A percentile compares a stretch with the other conserved stretches of the same genome.
Conservation (phyloP, 2,329 filamentous ascomycete species). For the Fusarium brevicatenulatum region DNA sequence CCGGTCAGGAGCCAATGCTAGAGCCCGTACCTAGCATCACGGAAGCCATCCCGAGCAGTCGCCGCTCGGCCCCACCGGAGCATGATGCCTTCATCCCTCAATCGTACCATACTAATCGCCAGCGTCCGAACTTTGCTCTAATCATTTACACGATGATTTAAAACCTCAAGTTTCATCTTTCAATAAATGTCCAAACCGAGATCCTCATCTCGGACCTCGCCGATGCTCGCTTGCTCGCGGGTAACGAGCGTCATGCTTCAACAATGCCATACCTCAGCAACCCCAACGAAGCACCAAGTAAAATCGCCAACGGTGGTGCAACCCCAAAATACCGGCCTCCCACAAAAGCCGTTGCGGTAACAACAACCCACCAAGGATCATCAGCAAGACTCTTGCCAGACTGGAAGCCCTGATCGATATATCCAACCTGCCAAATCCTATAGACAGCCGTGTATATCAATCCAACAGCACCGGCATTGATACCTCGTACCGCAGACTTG, state of each 20-base stretch:
- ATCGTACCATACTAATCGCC: neutral
- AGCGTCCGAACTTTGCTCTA: fast-evolving
- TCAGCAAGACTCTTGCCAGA: conserved; percentile 63
- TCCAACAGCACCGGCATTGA: conserved; percentile 70
- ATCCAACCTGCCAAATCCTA: conserved; percentile 70
- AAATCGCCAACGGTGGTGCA: neutral
- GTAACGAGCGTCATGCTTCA: fast-evolving
- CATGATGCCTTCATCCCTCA: neutral
- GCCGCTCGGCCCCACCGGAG: neutral
- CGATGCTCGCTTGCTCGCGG: fast-evolving
- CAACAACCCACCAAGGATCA: conserved; percentile 73
- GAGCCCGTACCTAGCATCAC: neutral
- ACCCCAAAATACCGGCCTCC: conserved; percentile 6
- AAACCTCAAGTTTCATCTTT: neutral
- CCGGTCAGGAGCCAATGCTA: neutral
- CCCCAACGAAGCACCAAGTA: conserved; percentile 11
- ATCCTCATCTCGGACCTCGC: fast-evolving
- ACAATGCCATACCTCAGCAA: conserved; percentile 14
- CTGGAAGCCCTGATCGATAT: conserved; percentile 59
- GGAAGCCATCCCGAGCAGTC: conserved; percentile 14
- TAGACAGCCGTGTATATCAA: conserved; percentile 73
- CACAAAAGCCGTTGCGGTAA: conserved; percentile 55
- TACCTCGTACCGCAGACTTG: conserved; percentile 60
- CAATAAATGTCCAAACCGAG: neutral
- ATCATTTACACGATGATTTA: too few species aligned